Evolutionary conservation across 176 grass and related monocot species (phyloP), one percentile per base, ranked within the genome.

Genomic region (Hyparrhenia diplandra): DNA sequence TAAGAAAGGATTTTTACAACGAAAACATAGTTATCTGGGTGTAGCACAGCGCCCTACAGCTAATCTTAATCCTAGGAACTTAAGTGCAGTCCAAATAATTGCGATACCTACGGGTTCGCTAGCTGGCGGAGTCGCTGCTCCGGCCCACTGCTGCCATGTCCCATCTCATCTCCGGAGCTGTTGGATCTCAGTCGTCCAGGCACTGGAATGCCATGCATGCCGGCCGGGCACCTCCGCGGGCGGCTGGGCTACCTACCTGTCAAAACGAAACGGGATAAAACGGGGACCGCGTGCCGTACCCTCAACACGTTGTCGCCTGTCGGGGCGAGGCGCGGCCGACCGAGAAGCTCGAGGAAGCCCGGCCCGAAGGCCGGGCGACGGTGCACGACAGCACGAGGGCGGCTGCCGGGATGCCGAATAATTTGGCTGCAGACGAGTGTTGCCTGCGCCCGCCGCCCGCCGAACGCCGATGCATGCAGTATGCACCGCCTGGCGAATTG

Each of bases 231-330:
- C 43, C 43, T n/a, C n/a, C n/a, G n/a, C 43, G 43, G 45, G 42
- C 6, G 3, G 36, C 36, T 8, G 36, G 36, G 13, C 12, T 43
- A 4, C 5, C 14, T 75, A 39, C 79, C 32, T 77, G 79, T 70
- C 69, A 24, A 82, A 45, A 71, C 45, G 80, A 77, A 57, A 35
- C 45, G 20, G 51, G 51, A 54, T 71, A n/a, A n/a, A n/a, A n/a
- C n/a, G n/a, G n/a, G n/a, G n/a, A n/a, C n/a, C n/a, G n/a, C 66
- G 25, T 59, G 35, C 45, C 42, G 9, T 28, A 20, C 47, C 47
- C 7, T 21, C 0, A 8, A 20, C 51, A 46, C 49, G 72, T 59
- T 81, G 83, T 70, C 43, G 43, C 43, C 12, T 46, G 43, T 16
- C 65, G 28, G 30, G 16, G 54, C 49, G 51, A 69, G 27, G 82